A percentile compares a stretch with the other conserved stretches of the same genome.
Conservation (phyloP, 345 rosid species). For the Eucalyptus sideroxylon region DNA sequence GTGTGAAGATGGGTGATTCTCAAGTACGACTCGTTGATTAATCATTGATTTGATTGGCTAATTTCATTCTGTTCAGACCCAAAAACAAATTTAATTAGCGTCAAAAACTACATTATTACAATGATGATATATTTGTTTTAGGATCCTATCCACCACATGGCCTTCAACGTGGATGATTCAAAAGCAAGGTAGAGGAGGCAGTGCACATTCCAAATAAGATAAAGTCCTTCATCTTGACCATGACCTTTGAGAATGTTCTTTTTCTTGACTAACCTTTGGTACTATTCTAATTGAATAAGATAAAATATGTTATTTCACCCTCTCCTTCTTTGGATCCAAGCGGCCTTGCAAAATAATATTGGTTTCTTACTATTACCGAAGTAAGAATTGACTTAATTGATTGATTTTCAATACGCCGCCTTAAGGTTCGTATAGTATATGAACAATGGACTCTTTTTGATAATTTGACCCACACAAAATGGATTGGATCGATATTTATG, state of each 20-base stretch:
- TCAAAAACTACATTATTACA: neutral
- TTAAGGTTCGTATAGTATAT: rapidly evolving
- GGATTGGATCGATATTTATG: rapidly evolving
- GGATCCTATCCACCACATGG: neutral
- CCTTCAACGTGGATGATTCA: neutral
- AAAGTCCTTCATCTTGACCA: neutral
- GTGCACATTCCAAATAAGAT: neutral
- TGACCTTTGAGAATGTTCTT: neutral
- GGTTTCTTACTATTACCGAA: rapidly evolving
- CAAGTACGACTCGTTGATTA: neutral
- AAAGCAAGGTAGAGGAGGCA: neutral
- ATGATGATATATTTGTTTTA: neutral
- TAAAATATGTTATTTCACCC: neutral
- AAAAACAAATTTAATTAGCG: neutral
- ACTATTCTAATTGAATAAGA: neutral
- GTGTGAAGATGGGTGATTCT: neutral
- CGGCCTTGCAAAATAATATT: neutral
- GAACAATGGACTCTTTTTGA: rapidly evolving
- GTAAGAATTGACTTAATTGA: rapidly evolving
- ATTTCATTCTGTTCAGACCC: neutral
- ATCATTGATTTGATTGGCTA: neutral
- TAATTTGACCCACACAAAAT: rapidly evolving
- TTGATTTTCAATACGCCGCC: rapidly evolving
- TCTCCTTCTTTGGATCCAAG: neutral
- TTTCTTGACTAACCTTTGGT: neutral